Evolutionary conservation across 139 green algal genomes (phyloP).

Genomic region (Closterium sp.): DNA sequence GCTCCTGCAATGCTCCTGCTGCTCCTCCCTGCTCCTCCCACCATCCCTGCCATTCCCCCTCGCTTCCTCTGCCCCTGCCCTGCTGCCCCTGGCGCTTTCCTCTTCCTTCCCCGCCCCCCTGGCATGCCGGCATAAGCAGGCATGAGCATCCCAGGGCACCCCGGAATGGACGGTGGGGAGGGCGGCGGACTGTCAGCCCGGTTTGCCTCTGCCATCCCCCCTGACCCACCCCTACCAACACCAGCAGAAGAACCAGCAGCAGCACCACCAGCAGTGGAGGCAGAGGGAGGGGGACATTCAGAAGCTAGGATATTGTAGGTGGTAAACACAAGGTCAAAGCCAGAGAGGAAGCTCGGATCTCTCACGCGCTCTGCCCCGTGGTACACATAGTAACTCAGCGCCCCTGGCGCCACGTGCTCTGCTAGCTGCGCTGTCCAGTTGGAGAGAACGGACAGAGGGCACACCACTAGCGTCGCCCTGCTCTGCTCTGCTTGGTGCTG

Average conservation of each 20-base stretch:
- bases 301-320: constrained; percentile 13
- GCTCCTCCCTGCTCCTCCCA: background rate
- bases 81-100: background rate
- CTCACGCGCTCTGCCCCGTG: constrained; percentile 50
- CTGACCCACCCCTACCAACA: background rate
- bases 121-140: background rate
- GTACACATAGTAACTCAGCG: constrained; percentile 52
- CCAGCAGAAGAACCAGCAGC: background rate
- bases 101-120: background rate
- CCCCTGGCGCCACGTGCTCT: constrained; percentile 60
- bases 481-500: too few species aligned
- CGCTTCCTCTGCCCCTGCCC: background rate
- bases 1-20: background rate
- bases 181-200: background rate
- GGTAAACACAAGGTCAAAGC: constrained; percentile 29
- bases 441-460: constrained; percentile 65
- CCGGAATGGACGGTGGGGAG: background rate
- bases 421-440: constrained; percentile 69
- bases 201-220: background rate
- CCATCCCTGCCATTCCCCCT: background rate
- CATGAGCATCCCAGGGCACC: background rate
- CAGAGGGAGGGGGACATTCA: background rate
- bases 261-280: background rate
- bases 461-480: constrained; percentile 66
- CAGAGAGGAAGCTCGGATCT: background rate